Evolutionary conservation across 495 filamentous ascomycete genomes (phyloP).

Genomic region (Pseudomonodictys pantanalensis): DNA sequence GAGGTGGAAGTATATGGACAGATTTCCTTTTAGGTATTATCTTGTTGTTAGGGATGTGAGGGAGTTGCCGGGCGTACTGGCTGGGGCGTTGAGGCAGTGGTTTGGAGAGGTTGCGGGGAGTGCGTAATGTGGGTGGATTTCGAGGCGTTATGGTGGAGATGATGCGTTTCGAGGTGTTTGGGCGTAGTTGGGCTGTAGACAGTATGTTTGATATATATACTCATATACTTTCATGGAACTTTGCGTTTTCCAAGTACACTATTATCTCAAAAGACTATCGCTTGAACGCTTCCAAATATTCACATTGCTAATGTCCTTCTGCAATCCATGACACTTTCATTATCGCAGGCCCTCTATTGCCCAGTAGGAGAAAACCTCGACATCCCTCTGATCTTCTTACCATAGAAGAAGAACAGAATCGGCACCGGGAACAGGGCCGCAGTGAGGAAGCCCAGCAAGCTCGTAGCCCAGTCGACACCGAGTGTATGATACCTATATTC

Average conservation of each 20-base stretch:
- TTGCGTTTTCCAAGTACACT: too few relatives aligned
- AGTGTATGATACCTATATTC: slow-evolving; percentile 41
- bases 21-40: slow-evolving; percentile 95
- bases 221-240: too few relatives aligned
- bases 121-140: slow-evolving; percentile 12
- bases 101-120: slow-evolving; percentile 77
- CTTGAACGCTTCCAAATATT: too few relatives aligned
- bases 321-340: neutral
- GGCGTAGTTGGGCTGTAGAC: too few relatives aligned
- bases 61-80: slow-evolving; percentile 84
- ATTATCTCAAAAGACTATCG: too few relatives aligned
- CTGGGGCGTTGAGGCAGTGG: slow-evolving; percentile 89
- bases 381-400: slow-evolving; percentile 51
- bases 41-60: slow-evolving; percentile 87
- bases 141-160: too few relatives aligned
- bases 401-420: slow-evolving; percentile 67
- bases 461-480: slow-evolving; percentile 64
- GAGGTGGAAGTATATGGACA: slow-evolving; percentile 82
- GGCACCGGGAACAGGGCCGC: slow-evolving; percentile 66
- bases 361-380: slow-evolving; percentile 1
- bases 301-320: neutral
- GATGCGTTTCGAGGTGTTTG: too few relatives aligned
- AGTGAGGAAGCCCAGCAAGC: slow-evolving; percentile 63
- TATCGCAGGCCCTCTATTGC: too few relatives aligned
- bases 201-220: too few relatives aligned